Percentiles rank a stretch among this genome's conserved stretches.
Evolutionary conservation across 768 basidiomycete genomes (phyloP).

Genomic region (Psilocybe cyanescens): DNA sequence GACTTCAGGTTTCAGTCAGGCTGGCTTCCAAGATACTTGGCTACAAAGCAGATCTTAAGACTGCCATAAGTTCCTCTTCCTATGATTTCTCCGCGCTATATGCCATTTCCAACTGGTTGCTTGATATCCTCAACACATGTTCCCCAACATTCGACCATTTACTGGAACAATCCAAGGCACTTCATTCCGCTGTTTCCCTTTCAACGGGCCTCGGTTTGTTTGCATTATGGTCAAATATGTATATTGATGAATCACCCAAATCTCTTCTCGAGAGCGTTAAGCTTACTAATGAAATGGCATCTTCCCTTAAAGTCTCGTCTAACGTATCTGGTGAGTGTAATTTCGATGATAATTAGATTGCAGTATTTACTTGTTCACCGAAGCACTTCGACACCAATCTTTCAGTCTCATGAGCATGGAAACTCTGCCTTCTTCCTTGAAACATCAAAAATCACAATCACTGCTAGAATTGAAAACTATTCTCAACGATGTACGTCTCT

Average conservation of each 20-base stretch:
- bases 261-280: conserved; percentile 6
- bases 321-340: conserved; percentile 19
- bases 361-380: conserved; percentile 3
- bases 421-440: conserved; percentile 28
- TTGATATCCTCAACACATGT: conserved; percentile 39
- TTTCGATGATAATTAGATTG: background rate
- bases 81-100: conserved; percentile 73
- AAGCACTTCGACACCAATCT: conserved; percentile 43
- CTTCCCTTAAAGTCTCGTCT: conserved; percentile 20
- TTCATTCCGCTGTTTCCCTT: conserved; percentile 56
- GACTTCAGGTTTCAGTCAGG: conserved; percentile 31
- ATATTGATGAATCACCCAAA: conserved; percentile 25
- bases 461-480: conserved; percentile 16
- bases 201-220: conserved; percentile 75
- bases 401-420: conserved; percentile 44
- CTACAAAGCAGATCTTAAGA: conserved; percentile 46
- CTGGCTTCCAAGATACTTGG: conserved; percentile 40
- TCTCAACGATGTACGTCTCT: conserved; percentile 22
- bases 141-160: conserved; percentile 38
- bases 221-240: conserved; percentile 69
- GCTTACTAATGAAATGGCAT: conserved; percentile 17
- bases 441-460: conserved; percentile 16
- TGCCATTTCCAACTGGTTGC: conserved; percentile 59
- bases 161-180: conserved; percentile 30
- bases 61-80: conserved; percentile 34